phyloP scores from a whole-genome alignment of 352 stramenopile species.

The Pythium vanterpoolii region DNA sequence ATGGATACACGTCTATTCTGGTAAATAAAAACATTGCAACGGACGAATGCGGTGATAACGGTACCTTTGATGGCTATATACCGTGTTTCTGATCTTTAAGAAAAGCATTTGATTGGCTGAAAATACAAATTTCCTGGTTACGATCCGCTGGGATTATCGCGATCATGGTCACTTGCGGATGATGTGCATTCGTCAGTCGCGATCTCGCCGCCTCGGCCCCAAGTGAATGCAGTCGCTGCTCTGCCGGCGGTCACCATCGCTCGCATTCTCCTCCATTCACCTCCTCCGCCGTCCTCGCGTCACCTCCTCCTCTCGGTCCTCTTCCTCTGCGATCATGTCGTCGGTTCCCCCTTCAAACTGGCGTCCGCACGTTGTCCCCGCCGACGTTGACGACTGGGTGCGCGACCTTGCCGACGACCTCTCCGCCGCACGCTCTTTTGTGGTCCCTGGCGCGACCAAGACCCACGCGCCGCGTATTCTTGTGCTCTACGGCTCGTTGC shows the following conservation, averaged over 20 bases:
- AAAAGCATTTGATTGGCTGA: background rate
- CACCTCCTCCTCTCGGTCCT: background rate
- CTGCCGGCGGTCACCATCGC: background rate
- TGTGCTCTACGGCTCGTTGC: conserved; percentile 59
- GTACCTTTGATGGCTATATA: background rate
- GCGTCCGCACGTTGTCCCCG: conserved; percentile 24
- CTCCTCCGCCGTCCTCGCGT: background rate
- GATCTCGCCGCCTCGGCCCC: background rate
- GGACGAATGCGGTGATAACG: background rate
- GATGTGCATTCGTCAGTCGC: background rate
- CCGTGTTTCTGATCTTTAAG: background rate
- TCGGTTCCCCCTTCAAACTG: conserved; percentile 10
- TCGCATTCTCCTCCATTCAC: background rate
- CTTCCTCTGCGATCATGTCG: background rate
- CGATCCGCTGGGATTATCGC: conserved; percentile 5
- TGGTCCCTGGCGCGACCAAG: conserved; percentile 20
- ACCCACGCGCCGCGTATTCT: conserved; percentile 43
- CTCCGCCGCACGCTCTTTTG: conserved; percentile 12
- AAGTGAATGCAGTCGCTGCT: conserved; percentile 7
- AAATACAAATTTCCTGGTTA: background rate
- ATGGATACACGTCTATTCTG: background rate
- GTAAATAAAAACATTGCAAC: background rate
- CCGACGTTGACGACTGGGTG: conserved; percentile 25
- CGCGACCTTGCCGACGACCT: conserved; percentile 26
- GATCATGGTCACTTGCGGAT: background rate